Percentiles rank a stretch among this genome's conserved stretches.
Evolutionary conservation across 2,329 filamentous ascomycete species (phyloP).

Genomic region (Cladosporium colombiae): DNA sequence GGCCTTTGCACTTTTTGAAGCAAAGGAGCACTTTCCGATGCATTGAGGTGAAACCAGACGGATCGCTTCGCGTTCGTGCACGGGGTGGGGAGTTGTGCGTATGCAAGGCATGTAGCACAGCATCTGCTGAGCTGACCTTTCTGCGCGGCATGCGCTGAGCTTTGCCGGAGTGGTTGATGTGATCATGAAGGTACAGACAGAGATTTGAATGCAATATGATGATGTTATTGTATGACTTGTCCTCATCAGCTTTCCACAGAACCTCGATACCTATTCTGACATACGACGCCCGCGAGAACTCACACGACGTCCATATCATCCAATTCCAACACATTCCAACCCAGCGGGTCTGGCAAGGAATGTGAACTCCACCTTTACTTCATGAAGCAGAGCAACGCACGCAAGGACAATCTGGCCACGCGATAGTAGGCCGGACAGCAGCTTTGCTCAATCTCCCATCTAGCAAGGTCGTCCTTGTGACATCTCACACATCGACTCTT

Average conservation of each 20-base stretch:
- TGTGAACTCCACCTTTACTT: constrained; percentile 20
- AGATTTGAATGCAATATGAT: neutral
- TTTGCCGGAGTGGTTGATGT: neutral
- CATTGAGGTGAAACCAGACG: constrained; percentile 10
- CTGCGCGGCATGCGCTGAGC: neutral
- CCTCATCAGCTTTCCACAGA: neutral
- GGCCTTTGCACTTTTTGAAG: neutral
- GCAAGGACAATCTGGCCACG: constrained; percentile 27
- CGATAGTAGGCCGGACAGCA: neutral
- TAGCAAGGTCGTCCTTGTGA: constrained; percentile 19
- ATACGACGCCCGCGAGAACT: too few relatives aligned
- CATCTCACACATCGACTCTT: constrained; percentile 8
- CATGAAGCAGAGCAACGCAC: constrained; percentile 19
- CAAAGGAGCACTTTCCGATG: neutral
- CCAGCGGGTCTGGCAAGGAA: constrained; percentile 27
- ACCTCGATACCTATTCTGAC: too few relatives aligned
- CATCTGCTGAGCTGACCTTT: constrained; percentile 9
- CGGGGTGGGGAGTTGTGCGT: neutral
- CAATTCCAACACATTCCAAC: constrained; percentile 30
- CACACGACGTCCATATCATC: neutral
- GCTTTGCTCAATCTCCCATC: constrained; percentile 4
- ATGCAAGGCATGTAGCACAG: constrained; percentile 32
- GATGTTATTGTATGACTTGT: neutral
- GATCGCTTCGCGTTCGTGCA: constrained; percentile 14
- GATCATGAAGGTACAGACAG: neutral